Base-by-base conservation (phyloP, 179 eudicot genomes). In the Silene coronaria region DNA sequence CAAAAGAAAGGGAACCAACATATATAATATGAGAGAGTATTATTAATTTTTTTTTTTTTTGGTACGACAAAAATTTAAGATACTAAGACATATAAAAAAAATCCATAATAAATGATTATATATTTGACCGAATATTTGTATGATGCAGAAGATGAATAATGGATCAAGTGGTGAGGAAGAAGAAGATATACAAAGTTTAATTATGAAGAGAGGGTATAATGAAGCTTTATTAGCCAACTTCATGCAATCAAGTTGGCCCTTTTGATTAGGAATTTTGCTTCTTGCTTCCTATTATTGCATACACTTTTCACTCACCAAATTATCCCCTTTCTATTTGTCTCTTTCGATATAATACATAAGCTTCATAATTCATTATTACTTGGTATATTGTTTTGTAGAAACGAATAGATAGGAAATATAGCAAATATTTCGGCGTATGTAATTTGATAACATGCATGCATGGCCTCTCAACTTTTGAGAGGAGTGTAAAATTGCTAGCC, bases 181-280 rank as follows among this genome's bases (percentile, higher is more conserved):
- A 59, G 72, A 80, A 66, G 81, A 80, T 48, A 22, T 77, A 16
- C 68, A 77, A 57, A 80, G 63, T 26, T 24, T 67, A 55, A 48
- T 78, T 3, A 58, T 4, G 3, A 75, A 63, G 14, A 78, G 64
- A 61, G 79, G 79, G 21, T 71, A 78, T 74, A 79, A 80, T 71
- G 59, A 83, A 77, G 68, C 34, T 58, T 51, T 77, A 46, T 51
- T 77, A 46, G 62, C 76, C 51, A 72, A 59, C 78, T 75, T 72
- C 57, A 60, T 75, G 65, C 86, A 78, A 66, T 42, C 75, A 75
- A 53, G 75, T 66, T 83, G 83, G 81, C 75, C 86, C 42, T 75
- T 71, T 74, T 81, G 81, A 81, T 64, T 53, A 21, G 57, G 62
- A 23, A 11, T 76, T 80, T 76, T 72, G 66, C 60, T 45, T 46